Evolutionary conservation across 2,329 filamentous ascomycete species (phyloP).

Genomic region (Macroventuria anomochaeta): DNA sequence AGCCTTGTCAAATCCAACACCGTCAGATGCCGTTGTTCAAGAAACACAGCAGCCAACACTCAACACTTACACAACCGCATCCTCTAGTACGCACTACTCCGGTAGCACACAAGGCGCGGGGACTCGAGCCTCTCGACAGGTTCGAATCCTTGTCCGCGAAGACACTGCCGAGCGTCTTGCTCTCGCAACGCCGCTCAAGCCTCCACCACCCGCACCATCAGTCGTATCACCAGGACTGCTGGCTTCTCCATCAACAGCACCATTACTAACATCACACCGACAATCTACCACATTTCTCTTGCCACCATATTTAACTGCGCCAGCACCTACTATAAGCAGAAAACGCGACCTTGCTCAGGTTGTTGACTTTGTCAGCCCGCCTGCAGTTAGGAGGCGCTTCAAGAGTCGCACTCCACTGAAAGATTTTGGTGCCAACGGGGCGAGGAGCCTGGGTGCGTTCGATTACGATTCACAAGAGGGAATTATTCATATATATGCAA

Average conservation of each 20-base stretch:
- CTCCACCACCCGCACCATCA: not conserved
- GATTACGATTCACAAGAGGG: not conserved
- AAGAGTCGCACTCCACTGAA: not conserved
- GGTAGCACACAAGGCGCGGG: slow-evolving; percentile 33
- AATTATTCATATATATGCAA: not conserved
- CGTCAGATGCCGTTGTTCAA: slow-evolving; percentile 22
- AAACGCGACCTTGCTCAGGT: not conserved
- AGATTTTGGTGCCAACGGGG: not conserved
- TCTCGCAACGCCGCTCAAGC: slow-evolving; percentile 7
- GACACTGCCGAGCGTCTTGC: slow-evolving; percentile 25
- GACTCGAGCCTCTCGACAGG: slow-evolving; percentile 24
- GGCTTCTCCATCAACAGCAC: not conserved
- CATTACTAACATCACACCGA: not conserved
- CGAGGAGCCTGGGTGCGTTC: not conserved
- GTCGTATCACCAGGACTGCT: not conserved
- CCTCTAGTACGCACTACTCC: slow-evolving; percentile 22
- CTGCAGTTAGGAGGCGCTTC: not conserved
- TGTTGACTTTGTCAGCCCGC: not conserved
- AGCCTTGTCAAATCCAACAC: not conserved
- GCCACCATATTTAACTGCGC: not conserved
- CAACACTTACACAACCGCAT: slow-evolving; percentile 14
- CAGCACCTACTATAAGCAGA: not conserved
- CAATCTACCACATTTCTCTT: not conserved
- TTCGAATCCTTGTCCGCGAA: slow-evolving; percentile 28
- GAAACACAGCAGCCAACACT: slow-evolving; percentile 25